phyloP scores from a whole-genome alignment of 2,329 filamentous ascomycete genomes.

The Teratosphaeria nubilosa region DNA sequence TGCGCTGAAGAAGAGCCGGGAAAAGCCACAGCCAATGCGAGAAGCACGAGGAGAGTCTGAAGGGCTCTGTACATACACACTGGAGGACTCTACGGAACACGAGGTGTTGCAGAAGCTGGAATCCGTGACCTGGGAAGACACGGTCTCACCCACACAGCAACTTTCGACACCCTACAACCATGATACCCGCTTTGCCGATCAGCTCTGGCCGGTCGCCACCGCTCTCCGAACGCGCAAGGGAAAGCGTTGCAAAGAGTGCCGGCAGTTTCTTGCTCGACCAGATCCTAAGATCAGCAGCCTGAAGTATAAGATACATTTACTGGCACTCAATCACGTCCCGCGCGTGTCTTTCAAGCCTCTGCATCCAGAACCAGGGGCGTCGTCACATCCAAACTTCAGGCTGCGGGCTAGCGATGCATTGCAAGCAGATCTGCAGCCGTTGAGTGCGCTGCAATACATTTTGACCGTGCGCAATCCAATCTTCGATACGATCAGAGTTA shows the following conservation, averaged over 20 bases:
- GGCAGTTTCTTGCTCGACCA: conserved; percentile 90
- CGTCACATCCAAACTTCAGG: conserved; percentile 12
- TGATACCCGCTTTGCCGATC: conserved; percentile 53
- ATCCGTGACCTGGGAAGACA: conserved; percentile 56
- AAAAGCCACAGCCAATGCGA: conserved; percentile 64
- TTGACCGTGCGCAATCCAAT: conserved; percentile 89
- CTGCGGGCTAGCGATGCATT: conserved; percentile 11
- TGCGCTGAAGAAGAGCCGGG: conserved; percentile 54
- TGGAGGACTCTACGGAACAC: conserved; percentile 32
- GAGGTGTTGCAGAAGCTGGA: conserved; percentile 44
- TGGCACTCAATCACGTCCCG: conserved; percentile 78
- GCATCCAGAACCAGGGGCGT: conserved; percentile 18
- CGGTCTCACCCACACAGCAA: conserved; percentile 37
- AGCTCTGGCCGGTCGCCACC: conserved; percentile 72
- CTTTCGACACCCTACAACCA: conserved; percentile 38
- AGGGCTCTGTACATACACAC: conserved; percentile 51
- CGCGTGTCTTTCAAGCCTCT: conserved; percentile 60
- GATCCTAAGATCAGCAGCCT: conserved; percentile 83
- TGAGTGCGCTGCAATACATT: conserved; percentile 61
- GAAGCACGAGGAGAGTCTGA: conserved; percentile 64
- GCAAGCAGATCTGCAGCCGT: conserved; percentile 23
- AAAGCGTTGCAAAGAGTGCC: conserved; percentile 84
- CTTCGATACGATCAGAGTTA: conserved; percentile 82
- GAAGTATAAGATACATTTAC: conserved; percentile 82
- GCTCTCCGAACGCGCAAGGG: conserved; percentile 84